A percentile compares a stretch with the other conserved stretches of the same genome.
Evolutionary conservation across 2,329 filamentous ascomycete genomes (phyloP).

Genomic region (Exserohilum turcica): DNA sequence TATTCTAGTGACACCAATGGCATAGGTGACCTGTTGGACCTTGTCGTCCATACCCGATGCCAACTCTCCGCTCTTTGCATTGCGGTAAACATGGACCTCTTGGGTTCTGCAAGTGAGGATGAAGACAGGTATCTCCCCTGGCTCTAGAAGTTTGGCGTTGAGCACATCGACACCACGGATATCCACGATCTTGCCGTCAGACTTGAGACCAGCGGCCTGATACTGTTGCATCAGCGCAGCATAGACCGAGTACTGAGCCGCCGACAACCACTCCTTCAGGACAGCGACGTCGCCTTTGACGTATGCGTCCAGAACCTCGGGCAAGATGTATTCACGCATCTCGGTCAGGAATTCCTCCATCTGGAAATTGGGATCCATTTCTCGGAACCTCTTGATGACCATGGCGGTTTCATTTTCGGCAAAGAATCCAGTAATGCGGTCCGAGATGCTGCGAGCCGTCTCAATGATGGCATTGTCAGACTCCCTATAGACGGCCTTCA

Average conservation of each 20-base stretch:
- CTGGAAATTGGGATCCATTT: constrained; percentile 94
- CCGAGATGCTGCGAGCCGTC: constrained; percentile 91
- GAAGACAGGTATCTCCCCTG: constrained; percentile 90
- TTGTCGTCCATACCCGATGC: constrained; percentile 98
- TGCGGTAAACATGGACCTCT: constrained; percentile 95
- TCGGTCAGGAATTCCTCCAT: constrained; percentile 93
- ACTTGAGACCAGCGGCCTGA: constrained; percentile 88
- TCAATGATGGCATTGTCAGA: constrained; percentile 95
- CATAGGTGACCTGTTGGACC: constrained; percentile 97
- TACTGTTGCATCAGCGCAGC: constrained; percentile 97
- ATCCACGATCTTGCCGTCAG: constrained; percentile 92
- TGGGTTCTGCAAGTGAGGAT: constrained; percentile 96
- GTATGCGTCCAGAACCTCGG: constrained; percentile 95
- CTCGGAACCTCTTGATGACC: constrained; percentile 97
- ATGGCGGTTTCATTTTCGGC: constrained; percentile 97
- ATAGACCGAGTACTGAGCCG: constrained; percentile 95
- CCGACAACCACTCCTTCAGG: constrained; percentile 92
- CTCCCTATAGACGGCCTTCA: constrained; percentile 89
- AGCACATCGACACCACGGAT: constrained; percentile 92
- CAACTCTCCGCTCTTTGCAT: constrained; percentile 85
- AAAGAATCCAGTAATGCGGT: constrained; percentile 92
- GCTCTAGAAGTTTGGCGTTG: constrained; percentile 78
- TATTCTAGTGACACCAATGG: constrained; percentile 91
- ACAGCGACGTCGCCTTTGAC: constrained; percentile 94
- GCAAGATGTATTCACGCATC: constrained; percentile 95